Evolutionary conservation across 371 early-diverging fungal species (phyloP), one percentile per base, ranked within the genome.

Genomic region (Rhizopus arrhizus): DNA sequence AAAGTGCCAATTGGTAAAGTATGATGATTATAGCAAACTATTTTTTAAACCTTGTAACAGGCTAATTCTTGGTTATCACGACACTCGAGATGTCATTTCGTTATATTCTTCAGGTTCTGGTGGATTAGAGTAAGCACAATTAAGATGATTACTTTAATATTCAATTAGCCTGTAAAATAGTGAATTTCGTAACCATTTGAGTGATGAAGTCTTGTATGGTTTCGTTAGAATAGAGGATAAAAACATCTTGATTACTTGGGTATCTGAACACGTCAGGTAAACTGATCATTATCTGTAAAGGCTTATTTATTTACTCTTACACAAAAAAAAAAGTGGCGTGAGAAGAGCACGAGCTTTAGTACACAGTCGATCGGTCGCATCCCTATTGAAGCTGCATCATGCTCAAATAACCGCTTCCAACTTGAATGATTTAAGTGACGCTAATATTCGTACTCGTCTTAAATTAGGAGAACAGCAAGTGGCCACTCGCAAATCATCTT

Each of bases 191-290:
- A 59, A 77, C 16, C 76, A 87, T 58, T 61, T 87, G 33, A 73
- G 59, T 11, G 85, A 88, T 32, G 87, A 87, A 66, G 85, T 90
- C 3, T 64, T 88, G 6, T 90, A 85, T 65, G 88, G 85, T 12
- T 85, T 86, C 55, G 71, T 87, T 8, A 72, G 84, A 40, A 74
- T 87, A 13, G 88, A 88, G 13, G 82, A 85, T 64, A 68, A 77
- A 43, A 83, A 74, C 64, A 80, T 87, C n/a, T 73, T 89, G 12
- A 72, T 90, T 41, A 81, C 85, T 22, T 87, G 86, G 75, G 85
- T 90, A 36, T 81, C 86, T 16, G 87, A 87, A 54, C 80, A 87
- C 75, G 85, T 87, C 60, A 87, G 86, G 86, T 87, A 82, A 56
- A 22, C 3, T 22, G 10, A 13, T 36, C n/a, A 43, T 9, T 15